Base-by-base conservation (phyloP, 306 rosid species). In the Acacia melanoxylon region DNA sequence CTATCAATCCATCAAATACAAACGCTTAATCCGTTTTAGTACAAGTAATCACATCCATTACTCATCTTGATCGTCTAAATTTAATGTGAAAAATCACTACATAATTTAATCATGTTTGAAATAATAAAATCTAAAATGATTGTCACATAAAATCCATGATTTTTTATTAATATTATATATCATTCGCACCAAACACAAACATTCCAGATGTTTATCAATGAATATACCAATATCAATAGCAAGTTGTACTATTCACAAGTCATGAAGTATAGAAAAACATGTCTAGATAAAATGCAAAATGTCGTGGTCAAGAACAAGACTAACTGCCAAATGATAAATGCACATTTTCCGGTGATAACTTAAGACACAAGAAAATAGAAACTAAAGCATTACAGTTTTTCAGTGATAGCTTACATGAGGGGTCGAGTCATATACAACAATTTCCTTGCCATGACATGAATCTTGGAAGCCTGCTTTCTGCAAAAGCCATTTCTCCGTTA, bases 401-500 rank as follows among this genome's bases (percentile, higher is more conserved):
- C 20, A 45, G 46, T 33, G 8, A 41, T 79, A 84, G 54, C 86
- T 65, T 86, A 93, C 95, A 68, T 78, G 72, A 75, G 84, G 83
- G 62, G 73, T 12, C 70, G 87, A 80, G 45, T 80, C 83, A 62
- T 70, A 86, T 27, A 72, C 51, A 17, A 85, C 85, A 74, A 72
- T 83, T 68, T 85, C 91, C 16, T 85, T 82, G 75, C 86, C 77
- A 35, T 29, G 81, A 49, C 78, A 82, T 25, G 91, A 83, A 75
- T 85, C 89, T 29, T 65, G 83, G 22, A 85, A 69, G 77, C 98
- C 97, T 69, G 97, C 97, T 87, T 85, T 81, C 68, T 85, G 89
- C 80, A 94, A 81, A 78, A 94, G 92, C 87, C 88, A 73, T 25
- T 82, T 86, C 82, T 90, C 93, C 75, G 83, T 71, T 49, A 87